Base-by-base conservation (phyloP, 495 filamentous ascomycete genomes). In the Copromyces sp. region DNA sequence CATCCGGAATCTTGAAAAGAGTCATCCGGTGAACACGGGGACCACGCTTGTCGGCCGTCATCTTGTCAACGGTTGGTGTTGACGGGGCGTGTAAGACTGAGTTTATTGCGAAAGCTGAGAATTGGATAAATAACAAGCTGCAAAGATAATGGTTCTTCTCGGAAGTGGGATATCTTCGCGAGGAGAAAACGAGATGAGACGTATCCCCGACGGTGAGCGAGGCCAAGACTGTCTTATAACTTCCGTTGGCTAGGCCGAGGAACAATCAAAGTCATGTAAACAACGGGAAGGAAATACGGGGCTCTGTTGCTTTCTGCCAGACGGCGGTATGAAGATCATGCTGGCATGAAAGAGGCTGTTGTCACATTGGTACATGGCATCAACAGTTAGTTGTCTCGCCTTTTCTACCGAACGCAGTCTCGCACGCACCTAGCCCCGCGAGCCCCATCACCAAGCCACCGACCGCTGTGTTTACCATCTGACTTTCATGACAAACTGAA, bases 1-100 rank as follows among this genome's bases (percentile, higher is more conserved):
- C 14, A 9, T 77, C 71, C 0, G 81, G 80, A 12, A 83, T 68
- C 75, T 82, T 84, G 79, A 84, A 84, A 72, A 84, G 71, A 70
- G 81, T 83, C 29, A 75, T 71, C 38, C 82, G 78, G 42, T 78
- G 72, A 35, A 83, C 75, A 42, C 73, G 75, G 39, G 72, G 70
- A 37, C 53, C 53, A 3, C 53, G 53, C 53, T 65, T 65, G 29
- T 65, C 53, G 53, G 29, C 24, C 14, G 53, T 65, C 53, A 65
- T 65, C 6, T 65, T 65, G 53, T 59, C 47, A 59, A 14, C 29
- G 47, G 47, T 9, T 59, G 47, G 47, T 29, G 20, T 29, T 29
- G 47, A 29, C 47, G 20, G 20, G 47, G n/a, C 20, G 47, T 5
- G 35, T 59, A 20, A 59, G 47, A 59, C 9, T 7, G 11, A 59